Evolutionary conservation across 371 early-diverging fungal genomes (phyloP), one percentile per base, ranked within the genome.

Genomic region (Syncephalastrum contaminatum): DNA sequence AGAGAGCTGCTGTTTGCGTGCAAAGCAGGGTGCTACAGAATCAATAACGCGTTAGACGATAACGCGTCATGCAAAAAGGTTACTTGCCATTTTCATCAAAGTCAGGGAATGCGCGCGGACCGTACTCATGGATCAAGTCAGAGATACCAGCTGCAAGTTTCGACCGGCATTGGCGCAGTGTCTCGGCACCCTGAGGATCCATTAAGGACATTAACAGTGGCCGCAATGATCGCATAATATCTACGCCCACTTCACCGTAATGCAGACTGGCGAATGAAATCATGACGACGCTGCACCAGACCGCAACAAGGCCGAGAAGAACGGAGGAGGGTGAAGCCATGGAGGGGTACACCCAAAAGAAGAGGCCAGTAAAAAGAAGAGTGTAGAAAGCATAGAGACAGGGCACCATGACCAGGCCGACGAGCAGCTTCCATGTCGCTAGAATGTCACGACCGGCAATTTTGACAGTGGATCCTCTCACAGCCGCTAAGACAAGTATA

Each of bases 391-490:
- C 70, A 57, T 90, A 93, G 7, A 92, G 65, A 4, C 79, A 52
- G 7, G 96, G 96, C 45, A 88, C 73, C 22, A 93, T 66, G 3
- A 82, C 89, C 44, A 93, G 63, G 10, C 89, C 88, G 12, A 90
- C 88, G n/a, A 94, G 68, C 4, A 96, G 77, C 61, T 96, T 96
- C 98, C 97, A 97, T 4, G 97, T 95, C 0, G 94, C 92, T 5
- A 97, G 70, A 7, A 97, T 97, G 66, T 97, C 98, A 44, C 86
- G 82, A 16, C 93, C 98, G 36, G 83, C 83, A 58, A 97, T 84
- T 67, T 97, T 97, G 53, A 97, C 96, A 16, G 87, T 86, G 8
- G 95, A 95, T 8, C 81, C 86, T 1, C 82, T 85, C 55, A 88
- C 72, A 0, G 95, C 96, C 61, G 91, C 91, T 69, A 46, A 56